Percentiles rank a stretch among this genome's conserved stretches.
Evolutionary conservation across 805 yeast genomes (phyloP).

Genomic region (Candida piceae): DNA sequence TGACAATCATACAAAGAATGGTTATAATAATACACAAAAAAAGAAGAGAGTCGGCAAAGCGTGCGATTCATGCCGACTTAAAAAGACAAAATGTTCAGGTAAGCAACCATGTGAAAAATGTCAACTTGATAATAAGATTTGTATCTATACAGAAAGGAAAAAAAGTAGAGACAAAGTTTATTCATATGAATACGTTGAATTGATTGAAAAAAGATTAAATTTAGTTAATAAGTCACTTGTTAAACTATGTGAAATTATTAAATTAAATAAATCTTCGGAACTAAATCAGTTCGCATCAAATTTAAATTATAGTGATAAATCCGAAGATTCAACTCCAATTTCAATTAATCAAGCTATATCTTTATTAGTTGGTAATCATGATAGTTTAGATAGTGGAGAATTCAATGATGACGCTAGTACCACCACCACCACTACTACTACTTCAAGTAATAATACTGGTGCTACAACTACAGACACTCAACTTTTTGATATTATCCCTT

Average conservation of each 20-base stretch:
- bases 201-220: constrained; percentile 53
- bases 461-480: too few relatives aligned
- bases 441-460: too few relatives aligned
- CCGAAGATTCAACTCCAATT: constrained; percentile 24
- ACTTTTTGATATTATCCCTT: too few relatives aligned
- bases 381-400: constrained; percentile 34
- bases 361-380: constrained; percentile 36
- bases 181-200: constrained; percentile 58
- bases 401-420: constrained; percentile 11
- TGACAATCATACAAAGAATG: background rate
- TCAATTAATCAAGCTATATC: constrained; percentile 46
- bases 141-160: constrained; percentile 54
- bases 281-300: constrained; percentile 9
- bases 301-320: constrained; percentile 12
- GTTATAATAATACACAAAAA: constrained; percentile 10
- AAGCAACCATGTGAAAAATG: constrained; percentile 57
- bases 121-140: constrained; percentile 49
- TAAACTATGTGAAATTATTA: constrained; percentile 30
- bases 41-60: constrained; percentile 62
- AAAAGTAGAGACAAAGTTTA: constrained; percentile 50
- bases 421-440: too few relatives aligned
- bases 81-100: constrained; percentile 62
- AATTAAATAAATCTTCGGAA: constrained; percentile 9
- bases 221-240: constrained; percentile 48
- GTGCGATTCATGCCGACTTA: constrained; percentile 57